Conservation (phyloP, 2,329 filamentous ascomycete species). For the Colletotrichum godetiae region DNA sequence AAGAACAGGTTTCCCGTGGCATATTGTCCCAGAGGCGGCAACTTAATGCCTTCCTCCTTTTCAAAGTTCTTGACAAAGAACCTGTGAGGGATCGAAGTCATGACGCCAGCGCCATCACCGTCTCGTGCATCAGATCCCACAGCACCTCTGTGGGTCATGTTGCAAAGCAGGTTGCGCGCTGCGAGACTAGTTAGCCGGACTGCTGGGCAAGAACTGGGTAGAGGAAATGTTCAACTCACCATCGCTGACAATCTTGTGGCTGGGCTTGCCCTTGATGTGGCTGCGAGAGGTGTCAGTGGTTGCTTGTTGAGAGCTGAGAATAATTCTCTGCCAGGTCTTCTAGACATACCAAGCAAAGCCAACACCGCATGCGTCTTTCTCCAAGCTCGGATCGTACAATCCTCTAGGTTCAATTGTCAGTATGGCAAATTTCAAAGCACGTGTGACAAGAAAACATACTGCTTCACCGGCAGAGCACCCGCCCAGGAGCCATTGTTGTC, state of each 20-base stretch:
- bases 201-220: neutral
- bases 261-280: slow-evolving; percentile 96
- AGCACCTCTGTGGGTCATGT: slow-evolving; percentile 99
- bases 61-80: slow-evolving; percentile 99
- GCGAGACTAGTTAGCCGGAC: slow-evolving; percentile 17
- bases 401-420: slow-evolving; percentile 60
- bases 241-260: slow-evolving; percentile 99
- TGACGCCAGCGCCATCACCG: slow-evolving; percentile 97
- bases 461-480: slow-evolving; percentile 94
- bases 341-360: slow-evolving; percentile 92
- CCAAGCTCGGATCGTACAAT: slow-evolving; percentile 93
- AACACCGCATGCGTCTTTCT: slow-evolving; percentile 99
- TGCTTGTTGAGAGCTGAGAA: slow-evolving; percentile 7
- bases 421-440: neutral
- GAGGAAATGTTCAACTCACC: slow-evolving; percentile 69
- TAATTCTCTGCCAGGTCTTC: neutral
- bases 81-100: slow-evolving; percentile 98
- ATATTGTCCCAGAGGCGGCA: slow-evolving; percentile 92
- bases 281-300: slow-evolving; percentile 56
- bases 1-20: slow-evolving; percentile 98
- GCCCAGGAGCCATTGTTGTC: slow-evolving; percentile 92
- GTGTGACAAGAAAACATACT: slow-evolving; percentile 60
- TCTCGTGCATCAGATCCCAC: slow-evolving; percentile 98
- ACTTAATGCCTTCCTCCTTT: slow-evolving; percentile 86
- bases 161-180: slow-evolving; percentile 95